Base-by-base conservation (phyloP, 2,329 filamentous ascomycete species). In the Xylariaceae sp. region DNA sequence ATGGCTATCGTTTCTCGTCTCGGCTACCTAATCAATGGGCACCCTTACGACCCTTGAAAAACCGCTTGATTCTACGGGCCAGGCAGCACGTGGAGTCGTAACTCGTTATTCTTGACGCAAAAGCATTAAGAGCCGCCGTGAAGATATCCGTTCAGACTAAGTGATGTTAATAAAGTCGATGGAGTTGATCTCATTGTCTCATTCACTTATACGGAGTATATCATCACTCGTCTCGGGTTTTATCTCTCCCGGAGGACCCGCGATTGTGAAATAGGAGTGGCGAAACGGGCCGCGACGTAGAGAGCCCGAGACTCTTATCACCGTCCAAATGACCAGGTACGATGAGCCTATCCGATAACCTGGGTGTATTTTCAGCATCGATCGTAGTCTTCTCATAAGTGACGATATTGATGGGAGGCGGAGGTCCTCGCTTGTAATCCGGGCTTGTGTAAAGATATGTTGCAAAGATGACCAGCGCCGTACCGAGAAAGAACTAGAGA, bases 371-470 rank as follows among this genome's bases (percentile, higher is more conserved):
- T 65, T 69, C 66, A 35, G 68, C 73, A 57, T 84, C 84, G 47
- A 86, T 81, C 10, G 80, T 80, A 2, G 85, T 84, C 75, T 96
- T 94, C 72, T 96, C 91, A 69, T 88, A 92, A 64, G 79, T 84
- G 51, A 87, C 87, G 62, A 92, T 86, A 64, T 77, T 82, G 67
- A 90, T 85, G 0, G 88, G 84, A 0, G 84, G 78, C 18, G 89
- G 85, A 13, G 86, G 83, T 56, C 80, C 76, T 57, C 82, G 79
- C 62, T 78, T 79, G 17, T 81, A 77, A 63, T 91, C 84, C 0
- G 85, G 82, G 4, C 82, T 82, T 62, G 85, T 91, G 77, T 96
- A 97, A 13, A 97, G 80, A 72, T 92, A 97, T 1, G 91, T 95
- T 2, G 92, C 88, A 48, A 84, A 80, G 0, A 97, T 77, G 7